Base-by-base conservation (phyloP, 2,329 filamentous ascomycete genomes). In the Claviceps citrina region DNA sequence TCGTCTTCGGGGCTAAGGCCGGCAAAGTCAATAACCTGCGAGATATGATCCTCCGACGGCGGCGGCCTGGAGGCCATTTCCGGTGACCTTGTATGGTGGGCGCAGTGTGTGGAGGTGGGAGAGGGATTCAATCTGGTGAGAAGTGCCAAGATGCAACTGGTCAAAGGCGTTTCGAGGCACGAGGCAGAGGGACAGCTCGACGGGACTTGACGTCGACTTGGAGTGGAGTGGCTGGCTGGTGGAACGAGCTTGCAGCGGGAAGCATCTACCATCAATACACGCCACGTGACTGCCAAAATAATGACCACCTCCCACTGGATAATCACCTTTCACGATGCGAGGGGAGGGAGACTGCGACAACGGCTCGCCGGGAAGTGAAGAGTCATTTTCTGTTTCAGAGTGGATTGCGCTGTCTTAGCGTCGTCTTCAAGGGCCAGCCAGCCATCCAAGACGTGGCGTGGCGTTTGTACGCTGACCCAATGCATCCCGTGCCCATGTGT, bases 1-100 rank as follows among this genome's bases (percentile, higher is more conserved):
- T 67, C 64, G n/a, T 55, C 46, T 1, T 49, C 35, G 5, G 49
- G 50, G 41, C 59, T 46, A 24, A 67, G 57, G 27, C 51, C 48
- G 5, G 60, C 54, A 47, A 67, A 61, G 36, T 67, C 65, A 43
- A 64, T 58, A 47, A 68, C 61, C 28, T 55, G 51, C 41, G 42
- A 48, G 46, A 68, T 57, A 30, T 60, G 51, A 2, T 53, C 54
- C 34, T 63, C 56, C 16, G 56, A 54, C 16, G 61, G 61, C 22
- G 60, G 58, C 22, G 62, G 61, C 48, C 47, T 50, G 38, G 55
- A 51, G 24, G 54, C 51, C 57, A 60, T 60, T 25, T 48, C n/a
- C 32, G 36, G 40, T 42, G 34, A 33, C 41, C 34, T 25, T 16
- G 19, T n/a, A 38, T 25, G 26, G 25, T 16, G 16, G 27, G 41